A percentile compares a stretch with the other conserved stretches of the same genome.
These are phyloP conservation scores for Linnemannia hyalina DNA, from an alignment of 192 early-diverging fungal species.

Conservation along the genomic window DNA sequence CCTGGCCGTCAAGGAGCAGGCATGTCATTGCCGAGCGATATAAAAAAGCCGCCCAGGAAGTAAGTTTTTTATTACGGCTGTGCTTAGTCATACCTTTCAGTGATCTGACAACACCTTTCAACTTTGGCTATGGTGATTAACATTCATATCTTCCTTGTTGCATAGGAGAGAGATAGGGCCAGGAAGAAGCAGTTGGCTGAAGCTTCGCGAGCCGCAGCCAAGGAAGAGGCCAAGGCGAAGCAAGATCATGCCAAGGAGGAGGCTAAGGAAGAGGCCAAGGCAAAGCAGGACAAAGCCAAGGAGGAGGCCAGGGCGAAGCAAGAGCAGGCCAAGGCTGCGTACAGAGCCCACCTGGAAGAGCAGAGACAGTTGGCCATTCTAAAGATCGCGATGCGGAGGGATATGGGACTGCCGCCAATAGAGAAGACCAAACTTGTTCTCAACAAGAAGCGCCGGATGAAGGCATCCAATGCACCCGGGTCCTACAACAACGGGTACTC, in stretches of 20 bases:
- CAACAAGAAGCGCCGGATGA: not conserved
- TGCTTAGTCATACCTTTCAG: not conserved
- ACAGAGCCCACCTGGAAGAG: not conserved
- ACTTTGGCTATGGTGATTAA: not conserved
- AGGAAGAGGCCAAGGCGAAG: constrained; percentile 14
- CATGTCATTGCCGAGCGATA: constrained; percentile 5
- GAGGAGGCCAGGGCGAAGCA: not conserved
- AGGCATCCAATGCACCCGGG: not conserved
- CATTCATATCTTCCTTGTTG: not conserved
- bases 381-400: not conserved
- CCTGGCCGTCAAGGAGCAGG: constrained; percentile 36
- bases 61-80: not conserved
- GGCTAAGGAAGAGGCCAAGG: not conserved
- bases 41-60: constrained; percentile 21
- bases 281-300: not conserved
- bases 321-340: not conserved
- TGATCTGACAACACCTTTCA: no score
- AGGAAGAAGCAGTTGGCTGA: constrained; percentile 18
- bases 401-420: not conserved
- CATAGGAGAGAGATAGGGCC: constrained; percentile 6
- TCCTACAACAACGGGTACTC: not conserved
- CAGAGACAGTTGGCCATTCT: not conserved
- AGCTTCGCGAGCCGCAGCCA: constrained; percentile 13
- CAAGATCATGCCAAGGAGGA: constrained; percentile 1
- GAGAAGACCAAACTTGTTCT: not conserved